A percentile compares a stretch with the other conserved stretches of the same genome.
Evolutionary conservation across 345 rosid species (phyloP).

Genomic region (Gossypium stocksii): DNA sequence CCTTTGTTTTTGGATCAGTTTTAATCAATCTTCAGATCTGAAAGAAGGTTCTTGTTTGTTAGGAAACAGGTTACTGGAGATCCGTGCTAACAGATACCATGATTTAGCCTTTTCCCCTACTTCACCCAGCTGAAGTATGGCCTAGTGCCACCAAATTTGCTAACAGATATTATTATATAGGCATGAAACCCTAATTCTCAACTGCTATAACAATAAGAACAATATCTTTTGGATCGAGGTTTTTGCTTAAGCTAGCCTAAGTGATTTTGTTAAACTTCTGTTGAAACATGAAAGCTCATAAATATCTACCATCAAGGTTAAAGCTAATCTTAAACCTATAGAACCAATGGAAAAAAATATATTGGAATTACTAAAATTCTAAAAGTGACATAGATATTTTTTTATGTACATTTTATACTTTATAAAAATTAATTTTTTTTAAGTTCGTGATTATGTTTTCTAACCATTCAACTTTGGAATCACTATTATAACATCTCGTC

Average conservation of each 20-base stretch:
- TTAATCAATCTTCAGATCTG: neutral
- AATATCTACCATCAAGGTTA: neutral
- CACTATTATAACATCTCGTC: no score
- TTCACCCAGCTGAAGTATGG: constrained; percentile 17
- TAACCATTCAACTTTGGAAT: no score
- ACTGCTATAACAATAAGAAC: no score
- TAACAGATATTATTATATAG: no score
- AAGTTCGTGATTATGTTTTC: no score
- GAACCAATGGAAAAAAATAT: no score
- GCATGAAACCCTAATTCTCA: no score
- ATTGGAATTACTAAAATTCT: no score
- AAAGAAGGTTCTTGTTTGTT: neutral
- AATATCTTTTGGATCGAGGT: neutral
- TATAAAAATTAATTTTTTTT: no score
- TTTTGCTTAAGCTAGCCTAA: constrained; percentile 5
- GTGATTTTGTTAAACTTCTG: neutral
- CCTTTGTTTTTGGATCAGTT: neutral
- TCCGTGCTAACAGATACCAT: neutral
- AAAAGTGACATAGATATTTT: no score
- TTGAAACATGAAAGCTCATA: neutral
- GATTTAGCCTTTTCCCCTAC: neutral
- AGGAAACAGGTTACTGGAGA: constrained; percentile 5
- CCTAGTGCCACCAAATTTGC: neutral
- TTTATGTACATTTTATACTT: no score
- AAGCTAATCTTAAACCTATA: neutral